A percentile compares a stretch with the other conserved stretches of the same genome.
Conservation (phyloP, 257 asterid species). For the Leonotis leonurus region DNA sequence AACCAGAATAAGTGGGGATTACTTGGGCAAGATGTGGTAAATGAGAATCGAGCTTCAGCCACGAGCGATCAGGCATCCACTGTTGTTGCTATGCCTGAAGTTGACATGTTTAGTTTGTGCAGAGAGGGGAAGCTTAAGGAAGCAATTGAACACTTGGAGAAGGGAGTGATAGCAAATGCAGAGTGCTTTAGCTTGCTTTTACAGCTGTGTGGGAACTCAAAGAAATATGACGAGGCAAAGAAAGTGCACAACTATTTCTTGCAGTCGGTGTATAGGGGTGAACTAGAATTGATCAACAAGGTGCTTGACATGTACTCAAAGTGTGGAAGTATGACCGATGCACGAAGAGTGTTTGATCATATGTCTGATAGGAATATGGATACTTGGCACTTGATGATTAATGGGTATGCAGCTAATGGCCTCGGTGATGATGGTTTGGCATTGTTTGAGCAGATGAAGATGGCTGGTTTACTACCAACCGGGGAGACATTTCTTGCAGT, state of each 20-base stretch:
- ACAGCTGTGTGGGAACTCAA: slow-evolving; percentile 55
- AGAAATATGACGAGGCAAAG: slow-evolving; percentile 82
- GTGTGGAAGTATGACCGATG: slow-evolving; percentile 88
- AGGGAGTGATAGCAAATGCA: slow-evolving; percentile 56
- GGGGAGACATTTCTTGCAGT: slow-evolving; percentile 73
- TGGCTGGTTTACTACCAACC: slow-evolving; percentile 45
- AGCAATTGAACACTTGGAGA: slow-evolving; percentile 69
- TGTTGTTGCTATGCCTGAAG: slow-evolving; percentile 21
- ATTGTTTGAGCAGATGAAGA: slow-evolving; percentile 78
- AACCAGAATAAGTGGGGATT: slow-evolving; percentile 22
- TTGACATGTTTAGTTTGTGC: slow-evolving; percentile 55
- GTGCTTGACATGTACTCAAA: slow-evolving; percentile 76
- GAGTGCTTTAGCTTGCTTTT: slow-evolving; percentile 70
- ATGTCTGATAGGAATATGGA: slow-evolving; percentile 80
- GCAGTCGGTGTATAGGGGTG: slow-evolving; percentile 67
- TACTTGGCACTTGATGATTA: slow-evolving; percentile 88
- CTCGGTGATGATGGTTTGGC: slow-evolving; percentile 88
- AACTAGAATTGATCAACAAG: slow-evolving; percentile 53
- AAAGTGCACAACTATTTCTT: slow-evolving; percentile 80
- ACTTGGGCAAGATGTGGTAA: slow-evolving; percentile 17
- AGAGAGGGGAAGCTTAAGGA: slow-evolving; percentile 72
- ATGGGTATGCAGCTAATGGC: slow-evolving; percentile 71
- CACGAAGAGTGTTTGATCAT: slow-evolving; percentile 83
- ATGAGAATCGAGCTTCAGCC: slow-evolving; percentile 29
- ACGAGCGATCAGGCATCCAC: slow-evolving; percentile 19